These are phyloP conservation scores for Fusarium mangiferae DNA, from an alignment of 2,329 filamentous ascomycete species.

Conservation along the genomic window DNA sequence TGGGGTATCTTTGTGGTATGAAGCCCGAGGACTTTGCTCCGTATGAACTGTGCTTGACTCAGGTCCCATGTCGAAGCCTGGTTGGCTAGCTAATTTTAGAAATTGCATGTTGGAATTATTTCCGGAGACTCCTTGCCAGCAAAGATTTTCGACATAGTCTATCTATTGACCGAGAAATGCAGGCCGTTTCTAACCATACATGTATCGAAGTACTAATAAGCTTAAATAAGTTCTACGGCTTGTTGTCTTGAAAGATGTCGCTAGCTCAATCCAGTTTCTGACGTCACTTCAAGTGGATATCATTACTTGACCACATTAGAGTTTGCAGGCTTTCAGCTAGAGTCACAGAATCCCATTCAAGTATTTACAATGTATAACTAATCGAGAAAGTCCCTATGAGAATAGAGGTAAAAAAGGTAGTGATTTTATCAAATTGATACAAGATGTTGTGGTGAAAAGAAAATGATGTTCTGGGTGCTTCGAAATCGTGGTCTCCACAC, in stretches of 20 bases:
- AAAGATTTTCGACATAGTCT: neutral
- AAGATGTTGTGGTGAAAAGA: neutral
- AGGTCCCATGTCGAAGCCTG: neutral
- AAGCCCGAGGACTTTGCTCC: too few species aligned
- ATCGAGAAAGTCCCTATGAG: too few species aligned
- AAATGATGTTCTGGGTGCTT: slow-evolving; percentile 1
- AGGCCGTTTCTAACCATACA: neutral
- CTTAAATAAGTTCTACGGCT: neutral
- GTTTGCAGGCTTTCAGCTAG: neutral
- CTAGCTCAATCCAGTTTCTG: neutral
- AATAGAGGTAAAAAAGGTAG: neutral
- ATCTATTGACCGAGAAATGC: neutral
- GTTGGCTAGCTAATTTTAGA: neutral
- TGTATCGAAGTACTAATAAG: neutral
- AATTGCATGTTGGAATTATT: neutral
- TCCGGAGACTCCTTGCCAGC: neutral
- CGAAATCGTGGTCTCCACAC: slow-evolving; percentile 11
- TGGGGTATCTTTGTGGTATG: too few species aligned
- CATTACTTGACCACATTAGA: neutral
- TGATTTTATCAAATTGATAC: neutral
- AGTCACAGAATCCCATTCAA: neutral
- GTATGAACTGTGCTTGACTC: neutral
- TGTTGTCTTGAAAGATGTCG: neutral
- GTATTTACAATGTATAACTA: neutral
- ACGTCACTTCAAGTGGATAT: neutral